These are phyloP conservation scores for Meira nashicola DNA, from an alignment of 1,284 basidiomycete genomes.

Conservation along the genomic window DNA sequence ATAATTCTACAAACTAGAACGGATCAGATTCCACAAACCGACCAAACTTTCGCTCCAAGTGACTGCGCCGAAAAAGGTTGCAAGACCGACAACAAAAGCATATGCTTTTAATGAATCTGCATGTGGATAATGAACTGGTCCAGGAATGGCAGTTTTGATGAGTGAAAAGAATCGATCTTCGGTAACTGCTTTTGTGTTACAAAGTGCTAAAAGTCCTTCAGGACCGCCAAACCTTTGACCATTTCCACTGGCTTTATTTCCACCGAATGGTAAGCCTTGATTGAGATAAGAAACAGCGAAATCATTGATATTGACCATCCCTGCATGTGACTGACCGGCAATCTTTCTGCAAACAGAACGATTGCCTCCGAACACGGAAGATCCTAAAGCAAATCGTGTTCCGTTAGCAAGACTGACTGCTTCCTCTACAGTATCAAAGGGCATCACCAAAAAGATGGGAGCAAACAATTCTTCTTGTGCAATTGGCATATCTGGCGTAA, in stretches of 20 bases:
- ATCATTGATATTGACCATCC: constrained; percentile 88
- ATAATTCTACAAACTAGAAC: background rate
- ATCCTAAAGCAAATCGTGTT: constrained; percentile 84
- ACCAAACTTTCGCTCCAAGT: background rate
- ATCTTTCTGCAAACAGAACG: constrained; percentile 70
- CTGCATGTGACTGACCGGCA: constrained; percentile 74
- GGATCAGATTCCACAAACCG: background rate
- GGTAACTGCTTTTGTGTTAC: constrained; percentile 79
- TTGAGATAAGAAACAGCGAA: constrained; percentile 85
- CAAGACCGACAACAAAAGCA: constrained; percentile 9
- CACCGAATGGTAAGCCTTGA: constrained; percentile 90
- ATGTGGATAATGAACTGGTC: constrained; percentile 51
- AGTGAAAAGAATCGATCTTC: constrained; percentile 76
- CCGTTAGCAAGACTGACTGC: constrained; percentile 79
- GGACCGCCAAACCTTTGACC: constrained; percentile 67
- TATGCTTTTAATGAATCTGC: background rate
- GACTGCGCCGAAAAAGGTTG: constrained; percentile 5
- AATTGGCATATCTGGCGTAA: constrained; percentile 57
- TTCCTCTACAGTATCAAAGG: constrained; percentile 64
- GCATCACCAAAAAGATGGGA: constrained; percentile 46
- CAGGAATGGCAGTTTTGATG: constrained; percentile 77
- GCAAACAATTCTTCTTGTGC: constrained; percentile 46
- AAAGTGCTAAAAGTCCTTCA: constrained; percentile 68
- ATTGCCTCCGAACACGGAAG: constrained; percentile 85
- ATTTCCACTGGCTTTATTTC: constrained; percentile 62